Evolutionary conservation across 768 basidiomycete species (phyloP), one percentile per base, ranked within the genome.

Genomic region (Amanita molliuscula): DNA sequence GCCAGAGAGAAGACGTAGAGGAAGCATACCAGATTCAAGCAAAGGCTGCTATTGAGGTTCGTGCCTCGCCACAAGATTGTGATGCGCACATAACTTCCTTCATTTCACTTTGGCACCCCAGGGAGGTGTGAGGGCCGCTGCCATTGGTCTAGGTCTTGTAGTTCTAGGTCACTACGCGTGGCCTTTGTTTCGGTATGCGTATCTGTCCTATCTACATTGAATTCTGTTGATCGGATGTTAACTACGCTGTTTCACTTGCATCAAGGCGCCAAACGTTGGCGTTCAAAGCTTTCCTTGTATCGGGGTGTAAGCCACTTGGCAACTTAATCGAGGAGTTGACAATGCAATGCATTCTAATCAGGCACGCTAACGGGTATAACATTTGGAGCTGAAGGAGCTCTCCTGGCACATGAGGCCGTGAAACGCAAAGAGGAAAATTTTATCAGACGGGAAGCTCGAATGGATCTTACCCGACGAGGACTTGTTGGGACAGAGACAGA

Each of bases 401-500:
- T 93, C 26, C 66, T 87, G 31, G 69, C 74, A 51, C 84, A 87
- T 55, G 88, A 92, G 66, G 72, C 72, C 38, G 65, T 72, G 41
- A 72, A 83, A 55, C 78, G 90, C 25, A 65, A 69, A 52, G 74
- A 78, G 50, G 88, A 93, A 61, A 79, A 83, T 54, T 65, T 72
- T 11, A 65, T 92, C 34, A 79, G 90, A 33, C 74, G 78, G 46
- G 73, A 87, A 62, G 90, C 90, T 8, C 73, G 84, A 36, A 69
- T 82, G 29, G 88, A 88, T 49, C 74, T 94, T 42, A 79, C 83
- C 15, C 74, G 79, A 34, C 77, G 78, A 53, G 90, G 90, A 21
- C 68, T 86, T 38, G 75, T 93, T 47, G 79, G 80, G 2, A 91
- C 89, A 6, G 90, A 94, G 64, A 79, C 84, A 7, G 88, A 86